Conservation (phyloP, 75 land plant genomes). For the Isoetes taiwanensis region DNA sequence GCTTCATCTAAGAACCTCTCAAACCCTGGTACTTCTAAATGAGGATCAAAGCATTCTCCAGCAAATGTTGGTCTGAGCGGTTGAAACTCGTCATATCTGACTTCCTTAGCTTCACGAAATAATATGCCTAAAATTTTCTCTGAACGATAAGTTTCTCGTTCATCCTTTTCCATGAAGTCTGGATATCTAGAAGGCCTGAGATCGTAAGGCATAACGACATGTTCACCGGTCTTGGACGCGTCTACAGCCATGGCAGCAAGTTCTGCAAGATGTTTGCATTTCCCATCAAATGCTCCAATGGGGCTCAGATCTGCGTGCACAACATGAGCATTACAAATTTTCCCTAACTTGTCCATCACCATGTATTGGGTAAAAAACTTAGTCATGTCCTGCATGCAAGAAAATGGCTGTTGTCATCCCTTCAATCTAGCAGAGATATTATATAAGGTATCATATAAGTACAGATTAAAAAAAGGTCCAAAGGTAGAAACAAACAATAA, state of each 20-base stretch:
- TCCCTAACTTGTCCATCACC: constrained; percentile 67
- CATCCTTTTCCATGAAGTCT: constrained; percentile 83
- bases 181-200: constrained; percentile 64
- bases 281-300: constrained; percentile 53
- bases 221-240: constrained; percentile 82
- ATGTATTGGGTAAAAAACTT: constrained; percentile 61
- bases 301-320: constrained; percentile 81
- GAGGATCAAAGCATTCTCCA: constrained; percentile 28
- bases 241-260: constrained; percentile 84
- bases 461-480: neutral
- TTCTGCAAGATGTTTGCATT: constrained; percentile 57
- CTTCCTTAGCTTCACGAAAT: constrained; percentile 37
- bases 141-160: constrained; percentile 42
- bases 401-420: neutral
- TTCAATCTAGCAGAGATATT: no score
- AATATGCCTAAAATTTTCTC: constrained; percentile 53
- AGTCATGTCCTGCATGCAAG: constrained; percentile 48
- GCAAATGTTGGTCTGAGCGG: neutral
- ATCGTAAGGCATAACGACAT: constrained; percentile 49
- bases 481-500: neutral
- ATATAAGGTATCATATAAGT: no score
- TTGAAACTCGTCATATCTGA: constrained; percentile 18
- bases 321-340: constrained; percentile 85
- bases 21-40: constrained; percentile 49
- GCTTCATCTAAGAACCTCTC: constrained; percentile 44